A percentile compares a stretch with the other conserved stretches of the same genome.
phyloP scores from a whole-genome alignment of 1,139 yeast genomes.

The Blastobotrys proliferans region DNA sequence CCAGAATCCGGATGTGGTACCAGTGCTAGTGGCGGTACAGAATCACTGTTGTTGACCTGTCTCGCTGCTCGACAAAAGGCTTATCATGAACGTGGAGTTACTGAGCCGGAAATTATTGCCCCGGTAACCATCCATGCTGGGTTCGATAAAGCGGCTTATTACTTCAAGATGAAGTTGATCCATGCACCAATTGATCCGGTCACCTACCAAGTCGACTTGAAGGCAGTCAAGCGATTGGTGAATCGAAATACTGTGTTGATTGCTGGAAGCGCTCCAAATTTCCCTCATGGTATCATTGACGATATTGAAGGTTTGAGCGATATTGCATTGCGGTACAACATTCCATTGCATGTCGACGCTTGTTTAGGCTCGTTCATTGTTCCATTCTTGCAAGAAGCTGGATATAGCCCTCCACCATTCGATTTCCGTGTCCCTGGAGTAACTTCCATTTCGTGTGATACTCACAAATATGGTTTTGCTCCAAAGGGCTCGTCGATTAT shows the following conservation, averaged over 20 bases:
- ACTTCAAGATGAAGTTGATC: constrained; percentile 80
- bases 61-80: constrained; percentile 74
- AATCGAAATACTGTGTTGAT: constrained; percentile 76
- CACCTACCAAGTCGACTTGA: constrained; percentile 64
- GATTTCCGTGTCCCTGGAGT: constrained; percentile 91
- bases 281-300: constrained; percentile 94
- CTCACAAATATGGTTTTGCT: constrained; percentile 97
- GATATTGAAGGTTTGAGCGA: constrained; percentile 71
- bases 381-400: constrained; percentile 68
- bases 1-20: constrained; percentile 73
- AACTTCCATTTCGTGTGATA: constrained; percentile 96
- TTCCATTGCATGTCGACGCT: constrained; percentile 93
- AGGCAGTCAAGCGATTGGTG: constrained; percentile 59
- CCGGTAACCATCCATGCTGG: constrained; percentile 94
- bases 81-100: constrained; percentile 57
- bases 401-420: constrained; percentile 57
- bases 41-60: constrained; percentile 79
- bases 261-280: constrained; percentile 94
- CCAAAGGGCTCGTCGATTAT: constrained; percentile 94
- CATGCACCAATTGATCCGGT: constrained; percentile 73
- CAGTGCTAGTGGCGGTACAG: constrained; percentile 97
- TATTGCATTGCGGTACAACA: constrained; percentile 56
- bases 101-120: constrained; percentile 80
- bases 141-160: constrained; percentile 87
- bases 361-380: constrained; percentile 91